Base-by-base conservation (phyloP, 768 basidiomycete genomes). In the Chlorophyllum brunneum region DNA sequence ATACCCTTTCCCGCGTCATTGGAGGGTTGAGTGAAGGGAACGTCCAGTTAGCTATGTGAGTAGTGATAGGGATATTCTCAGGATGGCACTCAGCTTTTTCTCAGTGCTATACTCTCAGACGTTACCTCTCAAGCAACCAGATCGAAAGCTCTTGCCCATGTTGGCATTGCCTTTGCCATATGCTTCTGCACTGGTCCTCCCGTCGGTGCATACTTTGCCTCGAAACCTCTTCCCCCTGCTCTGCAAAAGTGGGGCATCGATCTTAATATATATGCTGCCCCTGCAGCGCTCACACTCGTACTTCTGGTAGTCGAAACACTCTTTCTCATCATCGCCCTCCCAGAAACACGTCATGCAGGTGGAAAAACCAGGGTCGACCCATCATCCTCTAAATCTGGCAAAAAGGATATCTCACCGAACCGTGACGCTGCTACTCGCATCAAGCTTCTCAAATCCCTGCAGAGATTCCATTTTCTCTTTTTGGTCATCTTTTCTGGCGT, bases 21-120 rank as follows among this genome's bases (percentile, higher is more conserved):
- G 95, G 95, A 8, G 95, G 95, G 3, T 73, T 98, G 7, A 92
- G 90, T 61, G 95, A 99, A 72, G 95, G 95, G 39, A 99, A 99
- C 63, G 95, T 98, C 9, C 95, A 99, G 65, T 75, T 99, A 39
- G 88, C 91, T 40, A 94, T 94, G 93, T 93, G 63, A 59, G 87
- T 78, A 38, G 2, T n/a, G 27, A 4, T 9, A 24, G 23, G 20
- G 16, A 20, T 23, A 22, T 22, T 24, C 15, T 30, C 31, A 16
- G 18, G 26, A 24, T 45, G 16, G 38, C 40, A 36, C 39, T 41
- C 33, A 40, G 7, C 20, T 8, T 30, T 10, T 24, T 37, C 54
- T 39, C 58, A 97, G 92, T 61, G 94, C 97, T 4, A 94, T 95
- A 60, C 81, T 99, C 27, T 92, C 93, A 20, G 95, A 98, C 65